Base-by-base conservation (phyloP, 139 green algal species). In the Chlamydomonas asymmetrica region DNA sequence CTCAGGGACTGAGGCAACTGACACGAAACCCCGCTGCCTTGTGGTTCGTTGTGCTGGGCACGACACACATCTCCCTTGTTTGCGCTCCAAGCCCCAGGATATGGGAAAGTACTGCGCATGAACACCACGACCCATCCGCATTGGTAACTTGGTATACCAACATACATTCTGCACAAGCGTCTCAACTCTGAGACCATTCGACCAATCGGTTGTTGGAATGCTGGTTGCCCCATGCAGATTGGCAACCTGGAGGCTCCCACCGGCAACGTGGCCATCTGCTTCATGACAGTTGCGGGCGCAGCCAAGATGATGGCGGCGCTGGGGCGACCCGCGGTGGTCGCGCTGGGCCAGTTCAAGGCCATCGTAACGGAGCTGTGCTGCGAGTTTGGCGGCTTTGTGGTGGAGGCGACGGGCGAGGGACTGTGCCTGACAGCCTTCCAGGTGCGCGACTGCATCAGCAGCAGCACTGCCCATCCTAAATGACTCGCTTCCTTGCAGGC, bases 181-280 rank as follows among this genome's bases (percentile, higher is more conserved):
- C n/a, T n/a, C n/a, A n/a, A n/a, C n/a, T n/a, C n/a, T n/a, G n/a
- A n/a, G n/a, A n/a, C n/a, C n/a, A n/a, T n/a, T n/a, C n/a, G n/a
- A n/a, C n/a, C n/a, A n/a, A n/a, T n/a, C n/a, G n/a, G n/a, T n/a
- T n/a, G n/a, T n/a, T n/a, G n/a, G n/a, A n/a, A n/a, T n/a, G n/a
- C n/a, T n/a, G n/a, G n/a, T n/a, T n/a, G n/a, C n/a, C 23, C 52
- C 22, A 35, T 34, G 32, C 32, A 71, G 66, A 45, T 31, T 5
- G 71, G 71, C 71, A 77, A 77, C 59, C 59, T 77, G 32, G 71
- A 77, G 7, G 71, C 71, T 3, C 71, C 71, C 27, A 32, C 50
- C 32, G 71, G 71, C 43, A 69, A 32, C 10, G 59, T 70, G 31
- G 71, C 71, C 32, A 62, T 77, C 25, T 54, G 59, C 43, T 77